These are phyloP conservation scores for Lenwebbia sp. DNA, from an alignment of 345 rosid species.

Conservation along the genomic window DNA sequence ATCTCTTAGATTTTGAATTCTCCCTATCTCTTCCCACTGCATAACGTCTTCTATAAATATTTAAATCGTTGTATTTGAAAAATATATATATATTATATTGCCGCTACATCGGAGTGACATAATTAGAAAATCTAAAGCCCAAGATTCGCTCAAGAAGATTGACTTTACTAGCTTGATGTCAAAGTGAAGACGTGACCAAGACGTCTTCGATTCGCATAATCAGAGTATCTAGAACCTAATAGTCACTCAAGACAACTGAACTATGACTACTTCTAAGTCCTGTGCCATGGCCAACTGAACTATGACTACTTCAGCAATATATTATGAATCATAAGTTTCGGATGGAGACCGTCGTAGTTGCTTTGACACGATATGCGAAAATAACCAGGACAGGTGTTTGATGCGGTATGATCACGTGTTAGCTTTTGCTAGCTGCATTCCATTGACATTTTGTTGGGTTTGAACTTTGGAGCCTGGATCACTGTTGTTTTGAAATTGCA, in stretches of 20 bases:
- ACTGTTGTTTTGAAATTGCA: constrained; percentile 13
- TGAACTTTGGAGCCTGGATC: not conserved
- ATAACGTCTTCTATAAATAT: not conserved
- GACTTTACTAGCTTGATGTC: not conserved
- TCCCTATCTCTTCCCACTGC: not conserved
- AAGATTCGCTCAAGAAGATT: not conserved
- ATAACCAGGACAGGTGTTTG: not conserved
- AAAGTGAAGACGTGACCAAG: not conserved
- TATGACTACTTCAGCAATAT: not conserved
- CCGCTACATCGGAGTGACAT: not conserved
- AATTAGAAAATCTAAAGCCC: not conserved
- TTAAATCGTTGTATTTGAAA: not conserved
- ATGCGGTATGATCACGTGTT: not conserved
- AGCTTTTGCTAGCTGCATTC: not conserved
- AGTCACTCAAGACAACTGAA: not conserved
- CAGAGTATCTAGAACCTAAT: not conserved
- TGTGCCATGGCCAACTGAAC: not conserved
- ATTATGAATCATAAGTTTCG: not conserved
- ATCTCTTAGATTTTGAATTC: not conserved
- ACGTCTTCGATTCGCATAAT: not conserved
- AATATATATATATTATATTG: not conserved
- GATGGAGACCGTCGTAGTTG: not conserved
- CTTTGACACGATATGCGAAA: not conserved
- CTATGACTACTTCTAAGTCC: not conserved
- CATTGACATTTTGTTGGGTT: not conserved